Evolutionary conservation across 768 basidiomycete species (phyloP).

Genomic region (Phylloporus arenicola): DNA sequence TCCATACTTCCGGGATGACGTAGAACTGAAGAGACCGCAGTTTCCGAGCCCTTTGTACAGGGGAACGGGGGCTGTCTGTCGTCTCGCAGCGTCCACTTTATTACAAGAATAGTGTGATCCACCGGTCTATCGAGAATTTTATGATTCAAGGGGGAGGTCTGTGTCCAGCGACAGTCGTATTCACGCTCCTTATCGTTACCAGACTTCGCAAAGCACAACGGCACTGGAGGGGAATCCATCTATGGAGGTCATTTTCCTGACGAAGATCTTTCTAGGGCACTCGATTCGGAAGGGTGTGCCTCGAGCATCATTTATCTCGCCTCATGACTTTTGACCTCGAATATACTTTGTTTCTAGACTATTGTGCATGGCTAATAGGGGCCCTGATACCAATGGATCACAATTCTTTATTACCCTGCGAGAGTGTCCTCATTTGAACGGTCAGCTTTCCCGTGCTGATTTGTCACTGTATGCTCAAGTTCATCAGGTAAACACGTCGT

Average conservation of each 20-base stretch:
- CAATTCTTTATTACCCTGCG: constrained; percentile 84
- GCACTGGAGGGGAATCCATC: constrained; percentile 77
- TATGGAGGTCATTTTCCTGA: constrained; percentile 73
- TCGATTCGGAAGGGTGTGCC: constrained; percentile 60
- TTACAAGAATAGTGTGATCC: constrained; percentile 76
- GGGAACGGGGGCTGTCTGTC: constrained; percentile 71
- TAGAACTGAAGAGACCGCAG: constrained; percentile 35
- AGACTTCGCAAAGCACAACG: constrained; percentile 79
- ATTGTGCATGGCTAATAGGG: constrained; percentile 87
- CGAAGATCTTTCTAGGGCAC: constrained; percentile 60
- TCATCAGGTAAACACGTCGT: constrained; percentile 54
- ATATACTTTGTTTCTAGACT: constrained; percentile 36
- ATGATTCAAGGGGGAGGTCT: constrained; percentile 80
- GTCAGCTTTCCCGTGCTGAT: constrained; percentile 32
- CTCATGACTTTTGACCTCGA: neutral
- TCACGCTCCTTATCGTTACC: neutral
- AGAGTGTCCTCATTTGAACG: constrained; percentile 70
- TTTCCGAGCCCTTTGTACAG: constrained; percentile 83
- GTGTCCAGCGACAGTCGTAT: constrained; percentile 9
- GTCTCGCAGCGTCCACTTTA: constrained; percentile 64
- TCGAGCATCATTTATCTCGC: neutral
- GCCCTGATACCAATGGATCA: constrained; percentile 77
- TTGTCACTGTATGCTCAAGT: neutral
- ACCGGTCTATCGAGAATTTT: constrained; percentile 72
- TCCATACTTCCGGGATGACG: neutral